Evolutionary conservation across 2,329 filamentous ascomycete species (phyloP), one percentile per base, ranked within the genome.

Genomic region (Cladosporium phlei): DNA sequence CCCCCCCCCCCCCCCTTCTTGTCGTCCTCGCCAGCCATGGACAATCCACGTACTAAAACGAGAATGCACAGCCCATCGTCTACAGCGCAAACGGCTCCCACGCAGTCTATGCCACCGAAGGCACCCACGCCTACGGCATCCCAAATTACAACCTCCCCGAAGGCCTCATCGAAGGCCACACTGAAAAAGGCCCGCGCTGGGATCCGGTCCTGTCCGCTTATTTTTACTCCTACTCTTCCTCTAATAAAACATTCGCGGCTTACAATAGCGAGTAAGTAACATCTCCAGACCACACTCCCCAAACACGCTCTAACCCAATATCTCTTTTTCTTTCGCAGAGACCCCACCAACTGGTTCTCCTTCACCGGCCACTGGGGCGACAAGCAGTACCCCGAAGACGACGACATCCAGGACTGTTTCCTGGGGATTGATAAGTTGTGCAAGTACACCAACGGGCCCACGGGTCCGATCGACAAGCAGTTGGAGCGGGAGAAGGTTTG

Each of bases 331-430:
- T 7, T 53, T 4, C 2, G 65, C 35, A 61, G 51, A 6, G 60
- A 61, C 5, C 79, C 82, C 0, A 66, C 75, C 2, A 70, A 68
- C 11, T 83, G 74, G 66, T 66, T 85, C 50, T 58, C 72, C 29
- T 85, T 74, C 58, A 65, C 65, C 20, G 82, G 82, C 0, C 64
- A 66, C 24, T 86, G 81, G 82, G 82, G 82, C 2, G 80, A 85
- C 55, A 61, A 77, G 50, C 70, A 78, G 55, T 78, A 82, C 46
- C 72, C 75, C 2, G 64, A 68, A n/a, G 71, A 70, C 27, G 69
- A 74, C 38, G 64, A 65, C 44, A 64, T 78, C 17, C 72, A 80
- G 61, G 59, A 70, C n/a, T 64, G 66, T 48, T 34, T 69, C 6
- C 66, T 73, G 44, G 68, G 65, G 2, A 61, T 67, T 12, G 48